phyloP scores from a whole-genome alignment of 148 eudicot genomes.

The Spergularia marina region DNA sequence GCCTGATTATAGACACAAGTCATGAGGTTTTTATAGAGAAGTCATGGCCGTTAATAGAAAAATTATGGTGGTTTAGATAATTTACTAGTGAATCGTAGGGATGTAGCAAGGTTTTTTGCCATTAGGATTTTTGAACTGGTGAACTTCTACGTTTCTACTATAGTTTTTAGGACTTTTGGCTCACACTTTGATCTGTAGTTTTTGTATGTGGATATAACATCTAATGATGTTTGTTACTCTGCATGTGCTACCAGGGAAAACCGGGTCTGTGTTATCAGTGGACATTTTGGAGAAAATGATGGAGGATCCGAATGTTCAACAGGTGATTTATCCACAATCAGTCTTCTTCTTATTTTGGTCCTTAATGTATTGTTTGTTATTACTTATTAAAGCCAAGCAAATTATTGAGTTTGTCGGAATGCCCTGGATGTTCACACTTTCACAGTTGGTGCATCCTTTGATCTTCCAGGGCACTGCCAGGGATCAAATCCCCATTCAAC shows the following conservation, averaged over 20 bases:
- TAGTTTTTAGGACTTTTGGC: background rate
- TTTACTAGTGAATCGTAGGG: too few species aligned
- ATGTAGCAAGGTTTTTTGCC: background rate
- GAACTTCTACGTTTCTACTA: background rate
- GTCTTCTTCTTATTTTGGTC: slow-evolving; percentile 6
- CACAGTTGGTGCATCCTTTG: too few species aligned
- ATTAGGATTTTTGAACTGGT: background rate
- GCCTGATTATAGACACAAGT: too few species aligned
- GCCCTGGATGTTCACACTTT: too few species aligned
- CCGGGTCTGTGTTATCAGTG: slow-evolving; percentile 50
- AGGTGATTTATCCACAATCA: slow-evolving; percentile 89
- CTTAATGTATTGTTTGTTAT: slow-evolving; percentile 1
- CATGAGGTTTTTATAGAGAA: too few species aligned
- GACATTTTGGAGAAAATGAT: slow-evolving; percentile 97
- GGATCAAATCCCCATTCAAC: too few species aligned
- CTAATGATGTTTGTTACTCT: slow-evolving; percentile 14
- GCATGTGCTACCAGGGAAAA: slow-evolving; percentile 44
- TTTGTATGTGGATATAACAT: background rate
- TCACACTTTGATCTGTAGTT: background rate
- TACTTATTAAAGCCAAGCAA: too few species aligned
- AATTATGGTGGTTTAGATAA: too few species aligned
- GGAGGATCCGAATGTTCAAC: slow-evolving; percentile 93
- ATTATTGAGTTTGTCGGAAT: too few species aligned
- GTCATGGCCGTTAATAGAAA: too few species aligned
- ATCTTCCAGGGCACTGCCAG: too few species aligned